Conservation (phyloP, 2,329 filamentous ascomycete genomes). For the Coniochaeta hoffmannii region DNA sequence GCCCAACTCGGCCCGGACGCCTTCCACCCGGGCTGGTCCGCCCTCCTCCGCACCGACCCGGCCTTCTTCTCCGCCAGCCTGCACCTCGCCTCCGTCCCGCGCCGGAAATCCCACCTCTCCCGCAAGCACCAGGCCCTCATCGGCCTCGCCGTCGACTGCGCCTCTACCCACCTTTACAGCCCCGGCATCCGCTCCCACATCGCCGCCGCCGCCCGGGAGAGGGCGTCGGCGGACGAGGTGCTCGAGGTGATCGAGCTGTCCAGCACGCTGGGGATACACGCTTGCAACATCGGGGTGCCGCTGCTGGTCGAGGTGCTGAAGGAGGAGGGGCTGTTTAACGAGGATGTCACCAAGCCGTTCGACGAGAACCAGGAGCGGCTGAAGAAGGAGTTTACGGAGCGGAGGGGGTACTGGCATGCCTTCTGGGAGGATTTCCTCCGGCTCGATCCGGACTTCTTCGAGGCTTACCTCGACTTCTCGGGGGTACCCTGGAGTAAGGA, state of each 20-base stretch:
- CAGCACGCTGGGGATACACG: conserved; percentile 36
- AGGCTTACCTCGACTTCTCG: conserved; percentile 36
- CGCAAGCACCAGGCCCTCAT: conserved; percentile 34
- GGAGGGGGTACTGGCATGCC: conserved; percentile 37
- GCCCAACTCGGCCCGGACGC: conserved; percentile 11
- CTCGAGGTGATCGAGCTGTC: conserved; percentile 36
- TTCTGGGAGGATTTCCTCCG: conserved; percentile 36
- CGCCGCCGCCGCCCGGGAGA: conserved; percentile 26
- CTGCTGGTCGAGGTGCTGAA: conserved; percentile 36
- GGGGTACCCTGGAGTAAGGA: conserved; percentile 30
- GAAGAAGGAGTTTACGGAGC: conserved; percentile 32
- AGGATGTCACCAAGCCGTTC: conserved; percentile 23
- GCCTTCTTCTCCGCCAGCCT: conserved; percentile 18
- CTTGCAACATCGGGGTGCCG: conserved; percentile 37
- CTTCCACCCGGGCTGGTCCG: conserved; percentile 19
- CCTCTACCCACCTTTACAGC: conserved; percentile 34
- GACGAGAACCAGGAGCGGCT: conserved; percentile 26
- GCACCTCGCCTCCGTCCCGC: conserved; percentile 17
- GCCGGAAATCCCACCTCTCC: conserved; percentile 22
- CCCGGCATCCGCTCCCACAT: conserved; percentile 33
- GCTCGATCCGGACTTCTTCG: conserved; percentile 39
- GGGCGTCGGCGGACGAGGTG: conserved; percentile 32
- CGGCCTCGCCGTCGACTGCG: conserved; percentile 32
- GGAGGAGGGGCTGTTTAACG: conserved; percentile 26
- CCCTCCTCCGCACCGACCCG: conserved; percentile 16